Conservation (phyloP, 768 basidiomycete genomes). For the Psilocybe subaeruginosa region DNA sequence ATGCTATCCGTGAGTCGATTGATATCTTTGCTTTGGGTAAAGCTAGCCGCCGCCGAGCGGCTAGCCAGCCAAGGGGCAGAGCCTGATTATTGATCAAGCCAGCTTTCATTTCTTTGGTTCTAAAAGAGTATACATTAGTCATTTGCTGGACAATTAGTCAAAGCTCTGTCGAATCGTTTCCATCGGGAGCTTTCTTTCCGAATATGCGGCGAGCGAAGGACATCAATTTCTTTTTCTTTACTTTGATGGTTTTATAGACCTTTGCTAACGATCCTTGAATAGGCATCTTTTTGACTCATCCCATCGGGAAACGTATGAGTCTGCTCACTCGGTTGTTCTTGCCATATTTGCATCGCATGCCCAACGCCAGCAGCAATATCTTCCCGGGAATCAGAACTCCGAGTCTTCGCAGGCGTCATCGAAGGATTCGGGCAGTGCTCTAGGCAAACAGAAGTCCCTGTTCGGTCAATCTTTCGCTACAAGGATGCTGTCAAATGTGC, state of each 20-base stretch:
- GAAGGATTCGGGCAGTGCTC: neutral
- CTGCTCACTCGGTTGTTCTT: conserved; percentile 83
- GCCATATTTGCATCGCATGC: conserved; percentile 70
- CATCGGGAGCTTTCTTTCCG: neutral
- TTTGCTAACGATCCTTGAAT: conserved; percentile 8
- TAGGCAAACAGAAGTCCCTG: conserved; percentile 4
- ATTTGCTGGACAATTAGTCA: neutral
- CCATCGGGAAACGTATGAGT: conserved; percentile 82
- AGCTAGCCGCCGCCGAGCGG: neutral
- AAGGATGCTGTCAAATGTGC: conserved; percentile 7
- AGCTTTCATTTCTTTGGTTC: neutral
- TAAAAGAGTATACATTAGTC: neutral
- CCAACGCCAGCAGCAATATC: conserved; percentile 34
- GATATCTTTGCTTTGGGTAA: neutral
- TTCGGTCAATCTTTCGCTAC: conserved; percentile 7
- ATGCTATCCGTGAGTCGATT: conserved; percentile 52
- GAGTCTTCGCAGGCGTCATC: conserved; percentile 2
- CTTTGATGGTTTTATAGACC: neutral
- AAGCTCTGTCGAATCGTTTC: neutral
- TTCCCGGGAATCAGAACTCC: conserved; percentile 13
- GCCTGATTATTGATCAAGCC: neutral
- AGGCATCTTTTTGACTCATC: conserved; percentile 64
- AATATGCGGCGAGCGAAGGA: neutral
- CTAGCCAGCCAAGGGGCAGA: neutral
- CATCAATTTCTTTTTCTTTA: neutral